Conservation (phyloP, 2,329 filamentous ascomycete genomes). For the Fusarium hainanense region DNA sequence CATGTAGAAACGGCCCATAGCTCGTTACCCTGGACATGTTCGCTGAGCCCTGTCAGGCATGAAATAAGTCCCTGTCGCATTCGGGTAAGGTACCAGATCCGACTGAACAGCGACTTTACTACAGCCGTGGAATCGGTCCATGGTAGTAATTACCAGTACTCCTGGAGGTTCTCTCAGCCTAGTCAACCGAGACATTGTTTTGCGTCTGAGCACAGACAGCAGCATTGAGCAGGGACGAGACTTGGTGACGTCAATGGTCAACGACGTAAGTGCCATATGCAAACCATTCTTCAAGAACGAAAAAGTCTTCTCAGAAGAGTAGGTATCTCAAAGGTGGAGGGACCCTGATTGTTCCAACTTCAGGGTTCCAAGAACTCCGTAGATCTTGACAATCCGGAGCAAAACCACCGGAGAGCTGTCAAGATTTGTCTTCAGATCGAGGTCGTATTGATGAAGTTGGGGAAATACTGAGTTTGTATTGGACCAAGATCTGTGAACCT, state of each 20-base stretch:
- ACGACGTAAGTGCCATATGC: conserved; percentile 6
- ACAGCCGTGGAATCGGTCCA: background rate
- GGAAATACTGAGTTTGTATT: conserved; percentile 1
- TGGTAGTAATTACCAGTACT: background rate
- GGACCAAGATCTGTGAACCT: conserved; percentile 17
- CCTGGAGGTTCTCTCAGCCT: background rate
- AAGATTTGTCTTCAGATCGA: conserved; percentile 3
- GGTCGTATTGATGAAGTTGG: conserved; percentile 12
- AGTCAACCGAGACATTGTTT: background rate
- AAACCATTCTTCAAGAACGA: background rate
- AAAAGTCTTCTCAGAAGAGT: background rate
- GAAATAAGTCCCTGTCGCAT: conserved; percentile 4
- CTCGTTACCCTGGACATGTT: conserved; percentile 13
- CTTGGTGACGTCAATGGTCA: conserved; percentile 29
- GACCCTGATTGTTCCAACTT: conserved; percentile 31
- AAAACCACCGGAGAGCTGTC: conserved; percentile 37
- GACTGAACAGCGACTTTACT: background rate
- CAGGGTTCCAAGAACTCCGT: conserved; percentile 17
- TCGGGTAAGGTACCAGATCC: conserved; percentile 1
- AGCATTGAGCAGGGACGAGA: background rate
- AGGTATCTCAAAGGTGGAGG: conserved; percentile 14
- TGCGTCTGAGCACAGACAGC: background rate
- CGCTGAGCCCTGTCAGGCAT: conserved; percentile 8
- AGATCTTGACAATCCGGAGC: conserved; percentile 35
- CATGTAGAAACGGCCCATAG: conserved; percentile 9